phyloP scores from a whole-genome alignment of 441 rosid genomes.

The Sinapis alba region DNA sequence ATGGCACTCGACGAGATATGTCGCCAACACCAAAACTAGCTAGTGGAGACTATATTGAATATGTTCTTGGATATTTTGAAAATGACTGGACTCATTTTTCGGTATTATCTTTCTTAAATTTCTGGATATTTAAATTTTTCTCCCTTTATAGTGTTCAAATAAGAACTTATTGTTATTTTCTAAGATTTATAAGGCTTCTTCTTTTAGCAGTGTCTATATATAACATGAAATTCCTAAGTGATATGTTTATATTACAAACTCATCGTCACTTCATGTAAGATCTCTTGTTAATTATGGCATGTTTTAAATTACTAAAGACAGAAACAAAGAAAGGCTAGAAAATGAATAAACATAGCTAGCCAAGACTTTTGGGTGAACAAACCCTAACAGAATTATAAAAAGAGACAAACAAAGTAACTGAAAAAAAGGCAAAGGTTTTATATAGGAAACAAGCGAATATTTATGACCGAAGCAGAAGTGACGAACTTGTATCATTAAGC shows the following conservation, averaged over 20 bases:
- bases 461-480: conserved; percentile 39
- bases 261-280: background rate
- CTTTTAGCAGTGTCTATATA: background rate
- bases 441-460: conserved; percentile 37
- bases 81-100: background rate
- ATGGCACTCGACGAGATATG: background rate
- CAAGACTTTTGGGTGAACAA: conserved; percentile 9
- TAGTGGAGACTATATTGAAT: conserved; percentile 7
- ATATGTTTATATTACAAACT: background rate
- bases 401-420: conserved; percentile 28
- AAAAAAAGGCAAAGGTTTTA: conserved; percentile 20
- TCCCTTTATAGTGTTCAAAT: background rate
- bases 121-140: background rate
- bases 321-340: conserved; percentile 4
- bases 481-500: conserved; percentile 35
- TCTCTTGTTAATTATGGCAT: background rate
- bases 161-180: conserved; percentile 1
- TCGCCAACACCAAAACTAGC: conserved; percentile 6
- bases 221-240: background rate
- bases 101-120: conserved; percentile 7
- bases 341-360: conserved; percentile 10
- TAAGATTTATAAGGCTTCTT: background rate
- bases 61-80: background rate
- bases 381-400: conserved; percentile 35
- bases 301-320: conserved; percentile 10